Evolutionary conservation across 2,329 filamentous ascomycete species (phyloP).

Genomic region (Ophiostoma himal-ulmi): DNA sequence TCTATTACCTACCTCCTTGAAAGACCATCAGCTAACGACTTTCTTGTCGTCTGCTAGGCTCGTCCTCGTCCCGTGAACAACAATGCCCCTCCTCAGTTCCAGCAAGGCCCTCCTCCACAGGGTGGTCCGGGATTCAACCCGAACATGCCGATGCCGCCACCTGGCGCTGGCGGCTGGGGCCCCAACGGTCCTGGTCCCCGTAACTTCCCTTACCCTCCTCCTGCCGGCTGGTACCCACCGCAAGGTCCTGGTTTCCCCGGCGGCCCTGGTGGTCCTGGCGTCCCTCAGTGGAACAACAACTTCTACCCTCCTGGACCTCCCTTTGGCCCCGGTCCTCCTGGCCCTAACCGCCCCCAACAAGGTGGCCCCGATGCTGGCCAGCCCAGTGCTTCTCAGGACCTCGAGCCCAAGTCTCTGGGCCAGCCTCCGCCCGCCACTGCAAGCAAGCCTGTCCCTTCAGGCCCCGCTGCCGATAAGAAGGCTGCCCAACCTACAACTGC

Average conservation of each 20-base stretch:
- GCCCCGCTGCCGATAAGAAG: slow-evolving; percentile 25
- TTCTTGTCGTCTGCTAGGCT: slow-evolving; percentile 31
- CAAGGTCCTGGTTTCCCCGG: slow-evolving; percentile 62
- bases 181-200: slow-evolving; percentile 28
- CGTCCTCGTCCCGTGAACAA: slow-evolving; percentile 33
- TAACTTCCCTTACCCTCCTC: slow-evolving; percentile 67
- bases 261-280: slow-evolving; percentile 33
- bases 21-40: slow-evolving; percentile 5
- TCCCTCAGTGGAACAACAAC: slow-evolving; percentile 50
- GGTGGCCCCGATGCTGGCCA: slow-evolving; percentile 19
- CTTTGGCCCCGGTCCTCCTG: neutral
- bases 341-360: neutral
- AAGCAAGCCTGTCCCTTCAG: slow-evolving; percentile 38
- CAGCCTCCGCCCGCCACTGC: slow-evolving; percentile 32
- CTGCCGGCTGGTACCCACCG: slow-evolving; percentile 70
- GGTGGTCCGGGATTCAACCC: slow-evolving; percentile 30
- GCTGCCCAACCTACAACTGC: neutral
- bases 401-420: slow-evolving; percentile 51
- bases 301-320: slow-evolving; percentile 43
- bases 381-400: slow-evolving; percentile 38
- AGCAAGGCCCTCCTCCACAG: slow-evolving; percentile 28
- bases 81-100: slow-evolving; percentile 33
- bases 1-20: neutral
- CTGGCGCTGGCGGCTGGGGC: slow-evolving; percentile 28
- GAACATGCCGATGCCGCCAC: slow-evolving; percentile 31